Base-by-base conservation (phyloP, 1,284 basidiomycete species). In the Erythrobasidium hasegawianum region DNA sequence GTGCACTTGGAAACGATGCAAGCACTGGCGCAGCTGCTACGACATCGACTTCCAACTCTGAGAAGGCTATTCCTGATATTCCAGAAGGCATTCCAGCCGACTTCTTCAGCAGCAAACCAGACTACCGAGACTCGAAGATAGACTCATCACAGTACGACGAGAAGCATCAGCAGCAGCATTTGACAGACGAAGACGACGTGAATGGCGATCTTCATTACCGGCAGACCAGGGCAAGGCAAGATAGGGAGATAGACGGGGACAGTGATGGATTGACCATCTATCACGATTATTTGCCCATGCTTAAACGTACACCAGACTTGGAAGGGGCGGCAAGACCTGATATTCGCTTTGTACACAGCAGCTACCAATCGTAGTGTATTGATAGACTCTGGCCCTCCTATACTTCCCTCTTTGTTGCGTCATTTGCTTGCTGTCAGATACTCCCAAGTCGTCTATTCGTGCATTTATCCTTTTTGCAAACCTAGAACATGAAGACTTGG, bases 401-500 rank as follows among this genome's bases (percentile, higher is more conserved):
- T 41, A 11, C 11, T n/a, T 41, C n/a, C 40, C 11, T 41, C 40
- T 41, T n/a, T 41, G 40, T 11, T 41, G 40, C 40, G 40, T 41
- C n/a, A n/a, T 41, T n/a, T 11, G 40, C 40, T n/a, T 41, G 40
- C 40, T 11, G 40, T 41, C 40, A 41, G n/a, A 41, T n/a, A 41
- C 11, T n/a, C n/a, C 40, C 40, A 41, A 41, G 40, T n/a, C 11
- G n/a, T 11, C n/a, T n/a, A n/a, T n/a, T n/a, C n/a, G n/a, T n/a
- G n/a, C n/a, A 27, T 27, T 22, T 7, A 55, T n/a, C n/a, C 5
- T 22, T 18, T 26, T 55, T 2, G 22, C 22, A 18, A 24, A 20
- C 29, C 26, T 53, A 65, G 62, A 65, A 65, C 55, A 65, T 29
- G 39, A 65, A 65, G 20, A 65, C 62, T 33, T 65, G 62, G 54